A percentile compares a stretch with the other conserved stretches of the same genome.
Evolutionary conservation across 345 rosid genomes (phyloP).

Genomic region (Eucalyptus sp.): DNA sequence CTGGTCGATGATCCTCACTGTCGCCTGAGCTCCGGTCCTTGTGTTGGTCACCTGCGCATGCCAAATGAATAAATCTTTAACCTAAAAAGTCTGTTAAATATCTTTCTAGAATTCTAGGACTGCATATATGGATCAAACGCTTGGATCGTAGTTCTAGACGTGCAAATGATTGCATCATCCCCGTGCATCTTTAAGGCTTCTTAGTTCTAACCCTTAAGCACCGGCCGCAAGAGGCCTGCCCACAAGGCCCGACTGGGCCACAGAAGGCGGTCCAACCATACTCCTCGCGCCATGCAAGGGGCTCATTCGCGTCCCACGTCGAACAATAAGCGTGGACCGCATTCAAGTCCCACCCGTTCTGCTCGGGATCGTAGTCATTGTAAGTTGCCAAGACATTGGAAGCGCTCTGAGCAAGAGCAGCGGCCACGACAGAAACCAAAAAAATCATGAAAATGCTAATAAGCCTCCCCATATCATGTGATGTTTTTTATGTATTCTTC

Average conservation of each 20-base stretch:
- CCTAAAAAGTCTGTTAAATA: background rate
- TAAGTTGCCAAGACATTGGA: conserved; percentile 38
- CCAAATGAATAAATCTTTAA: background rate
- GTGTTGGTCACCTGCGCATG: conserved; percentile 29
- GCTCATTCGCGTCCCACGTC: conserved; percentile 40
- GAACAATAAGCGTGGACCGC: conserved; percentile 36
- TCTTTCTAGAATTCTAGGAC: background rate
- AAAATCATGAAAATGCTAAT: background rate
- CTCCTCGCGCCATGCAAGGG: conserved; percentile 39
- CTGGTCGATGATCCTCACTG: conserved; percentile 39
- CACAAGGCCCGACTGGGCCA: conserved; percentile 30
- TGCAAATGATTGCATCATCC: background rate
- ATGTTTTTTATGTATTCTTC: background rate
- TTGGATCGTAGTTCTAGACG: background rate
- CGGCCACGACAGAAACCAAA: background rate
- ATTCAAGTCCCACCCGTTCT: conserved; percentile 34
- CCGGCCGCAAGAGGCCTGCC: background rate
- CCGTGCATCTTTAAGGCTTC: background rate
- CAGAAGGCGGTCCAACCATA: conserved; percentile 58
- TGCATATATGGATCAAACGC: too few species aligned
- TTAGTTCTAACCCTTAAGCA: background rate
- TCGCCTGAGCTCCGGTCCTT: conserved; percentile 17
- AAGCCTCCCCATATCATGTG: background rate
- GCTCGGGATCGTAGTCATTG: conserved; percentile 33
- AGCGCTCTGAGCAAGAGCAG: conserved; percentile 17